A percentile compares a stretch with the other conserved stretches of the same genome.
phyloP scores from a whole-genome alignment of 2,329 filamentous ascomycete species.

The Trichophyton simii region DNA sequence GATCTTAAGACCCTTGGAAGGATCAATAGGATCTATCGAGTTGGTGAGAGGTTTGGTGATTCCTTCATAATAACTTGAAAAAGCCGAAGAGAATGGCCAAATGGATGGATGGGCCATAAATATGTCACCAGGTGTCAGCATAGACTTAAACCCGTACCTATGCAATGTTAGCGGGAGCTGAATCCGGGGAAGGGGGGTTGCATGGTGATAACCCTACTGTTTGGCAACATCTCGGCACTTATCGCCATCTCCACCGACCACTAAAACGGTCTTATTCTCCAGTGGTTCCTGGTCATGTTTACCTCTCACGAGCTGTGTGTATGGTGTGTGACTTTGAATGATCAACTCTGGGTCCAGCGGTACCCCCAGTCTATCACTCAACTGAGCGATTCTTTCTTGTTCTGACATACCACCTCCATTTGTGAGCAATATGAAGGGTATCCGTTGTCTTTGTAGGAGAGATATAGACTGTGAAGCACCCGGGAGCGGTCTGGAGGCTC shows the following conservation, averaged over 20 bases:
- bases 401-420: conserved; percentile 89
- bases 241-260: conserved; percentile 57
- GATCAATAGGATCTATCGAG: conserved; percentile 29
- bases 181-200: background rate
- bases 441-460: conserved; percentile 58
- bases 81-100: conserved; percentile 68
- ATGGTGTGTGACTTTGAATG: conserved; percentile 85
- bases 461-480: conserved; percentile 62
- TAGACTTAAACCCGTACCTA: conserved; percentile 63
- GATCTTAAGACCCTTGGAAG: conserved; percentile 53
- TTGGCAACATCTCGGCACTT: conserved; percentile 62
- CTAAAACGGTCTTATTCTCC: conserved; percentile 55
- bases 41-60: conserved; percentile 27
- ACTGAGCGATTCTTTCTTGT: conserved; percentile 55
- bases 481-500: conserved; percentile 64
- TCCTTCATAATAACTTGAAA: conserved; percentile 48
- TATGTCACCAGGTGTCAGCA: conserved; percentile 78
- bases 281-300: conserved; percentile 42
- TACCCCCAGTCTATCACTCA: conserved; percentile 54
- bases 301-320: conserved; percentile 55
- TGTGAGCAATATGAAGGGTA: conserved; percentile 89
- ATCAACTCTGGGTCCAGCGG: conserved; percentile 56
- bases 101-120: conserved; percentile 58
- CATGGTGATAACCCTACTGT: conserved; percentile 30
- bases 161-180: background rate